phyloP scores from a whole-genome alignment of 805 yeast species.

The Candida tallmaniae region DNA sequence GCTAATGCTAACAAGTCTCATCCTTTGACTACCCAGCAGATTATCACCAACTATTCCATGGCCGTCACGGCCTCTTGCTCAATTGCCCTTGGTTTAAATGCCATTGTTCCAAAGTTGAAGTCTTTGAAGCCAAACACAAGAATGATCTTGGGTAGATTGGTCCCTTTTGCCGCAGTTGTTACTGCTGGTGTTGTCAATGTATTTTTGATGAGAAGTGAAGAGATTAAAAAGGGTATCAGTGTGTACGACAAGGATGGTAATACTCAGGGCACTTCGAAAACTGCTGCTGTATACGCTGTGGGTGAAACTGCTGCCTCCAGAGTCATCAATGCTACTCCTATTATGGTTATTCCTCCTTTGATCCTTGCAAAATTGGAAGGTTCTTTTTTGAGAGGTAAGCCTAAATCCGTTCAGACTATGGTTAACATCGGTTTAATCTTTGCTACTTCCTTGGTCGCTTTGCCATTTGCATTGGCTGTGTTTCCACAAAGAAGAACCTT shows the following conservation, averaged over 20 bases:
- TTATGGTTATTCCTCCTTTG: constrained; percentile 95
- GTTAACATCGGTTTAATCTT: constrained; percentile 86
- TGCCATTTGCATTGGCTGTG: constrained; percentile 93
- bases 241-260: constrained; percentile 63
- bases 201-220: constrained; percentile 95
- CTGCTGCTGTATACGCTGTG: constrained; percentile 89
- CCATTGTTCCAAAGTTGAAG: constrained; percentile 82
- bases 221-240: constrained; percentile 77
- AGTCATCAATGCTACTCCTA: constrained; percentile 93
- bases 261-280: constrained; percentile 64
- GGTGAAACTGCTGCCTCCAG: constrained; percentile 96
- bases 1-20: constrained; percentile 96
- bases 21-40: constrained; percentile 75
- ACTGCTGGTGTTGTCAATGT: constrained; percentile 96
- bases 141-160: constrained; percentile 74
- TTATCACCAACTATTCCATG: constrained; percentile 71
- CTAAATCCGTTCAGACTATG: constrained; percentile 57
- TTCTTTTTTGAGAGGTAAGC: constrained; percentile 59
- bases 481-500: constrained; percentile 86
- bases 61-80: constrained; percentile 95
- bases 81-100: constrained; percentile 90
- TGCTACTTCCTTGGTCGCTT: constrained; percentile 75
- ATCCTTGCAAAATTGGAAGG: constrained; percentile 74
- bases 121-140: constrained; percentile 65
- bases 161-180: constrained; percentile 98